Percentiles rank a stretch among this genome's conserved stretches.
These are phyloP conservation scores for Ministeria vibrans DNA, from an alignment of 78 protist species.

Conservation along the genomic window DNA sequence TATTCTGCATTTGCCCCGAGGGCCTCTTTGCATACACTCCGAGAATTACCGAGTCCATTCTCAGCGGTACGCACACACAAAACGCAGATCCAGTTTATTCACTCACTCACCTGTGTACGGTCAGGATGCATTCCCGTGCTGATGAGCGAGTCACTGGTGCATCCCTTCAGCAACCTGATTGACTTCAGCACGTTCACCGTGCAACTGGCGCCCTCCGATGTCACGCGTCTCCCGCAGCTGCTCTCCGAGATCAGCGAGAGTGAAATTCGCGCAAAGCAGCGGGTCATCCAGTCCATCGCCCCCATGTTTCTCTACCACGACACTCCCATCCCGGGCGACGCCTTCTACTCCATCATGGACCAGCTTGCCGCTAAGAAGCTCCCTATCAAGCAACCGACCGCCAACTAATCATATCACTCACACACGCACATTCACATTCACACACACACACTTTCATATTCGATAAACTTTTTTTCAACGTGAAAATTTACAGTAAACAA, in stretches of 20 bases:
- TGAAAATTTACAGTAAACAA: no score
- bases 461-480: no score
- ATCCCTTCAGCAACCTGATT: not conserved
- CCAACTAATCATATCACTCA: no score
- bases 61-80: no score
- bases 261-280: not conserved
- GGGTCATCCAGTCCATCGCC: not conserved
- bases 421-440: no score
- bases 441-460: no score
- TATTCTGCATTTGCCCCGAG: conserved; percentile 15
- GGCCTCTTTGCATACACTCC: conserved; percentile 21
- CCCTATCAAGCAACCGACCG: no score
- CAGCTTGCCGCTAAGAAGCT: not conserved
- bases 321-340: not conserved
- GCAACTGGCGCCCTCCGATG: not conserved
- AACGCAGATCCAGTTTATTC: no score
- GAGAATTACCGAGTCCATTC: conserved; percentile 9
- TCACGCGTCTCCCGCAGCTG: no score
- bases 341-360: not conserved
- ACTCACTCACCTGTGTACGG: no score
- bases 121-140: conserved; percentile 22
- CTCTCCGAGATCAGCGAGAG: not conserved
- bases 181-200: not conserved
- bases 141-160: not conserved
- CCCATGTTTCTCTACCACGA: not conserved